phyloP scores from a whole-genome alignment of 1,284 basidiomycete genomes.

The Calocybe gambosa region DNA sequence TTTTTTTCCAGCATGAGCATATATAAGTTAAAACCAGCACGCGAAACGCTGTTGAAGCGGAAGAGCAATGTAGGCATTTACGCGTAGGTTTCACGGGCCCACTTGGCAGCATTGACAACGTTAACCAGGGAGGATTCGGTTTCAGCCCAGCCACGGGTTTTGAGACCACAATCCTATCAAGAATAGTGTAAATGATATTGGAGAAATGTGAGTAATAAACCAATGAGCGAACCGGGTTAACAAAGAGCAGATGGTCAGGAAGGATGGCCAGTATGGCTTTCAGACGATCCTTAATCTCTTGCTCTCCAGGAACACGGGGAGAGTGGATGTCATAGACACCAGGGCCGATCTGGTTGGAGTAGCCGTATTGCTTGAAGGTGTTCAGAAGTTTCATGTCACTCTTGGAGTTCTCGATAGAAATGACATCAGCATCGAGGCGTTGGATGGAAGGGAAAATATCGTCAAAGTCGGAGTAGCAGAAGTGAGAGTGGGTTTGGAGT shows the following conservation, averaged over 20 bases:
- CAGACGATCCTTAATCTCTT: constrained; percentile 95
- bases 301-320: constrained; percentile 89
- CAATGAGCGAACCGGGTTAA: constrained; percentile 82
- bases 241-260: constrained; percentile 75
- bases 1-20: constrained; percentile 13
- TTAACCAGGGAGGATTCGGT: constrained; percentile 87
- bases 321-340: constrained; percentile 99
- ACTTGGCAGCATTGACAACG: constrained; percentile 86
- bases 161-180: constrained; percentile 71
- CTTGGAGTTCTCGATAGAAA: constrained; percentile 99
- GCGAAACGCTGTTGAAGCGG: constrained; percentile 85
- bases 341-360: constrained; percentile 98
- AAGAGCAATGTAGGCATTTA: constrained; percentile 44
- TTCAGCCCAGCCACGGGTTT: constrained; percentile 97
- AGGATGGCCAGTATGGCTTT: constrained; percentile 79
- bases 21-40: constrained; percentile 31
- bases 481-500: constrained; percentile 96
- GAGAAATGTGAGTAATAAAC: constrained; percentile 11
- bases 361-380: constrained; percentile 93
- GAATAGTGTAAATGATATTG: constrained; percentile 9
- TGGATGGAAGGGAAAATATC: constrained; percentile 98
- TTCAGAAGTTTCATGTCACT: constrained; percentile 95
- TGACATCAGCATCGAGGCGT: constrained; percentile 97
- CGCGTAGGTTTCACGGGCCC: constrained; percentile 79
- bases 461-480: constrained; percentile 96